A percentile compares a stretch with the other conserved stretches of the same genome.
phyloP scores from a whole-genome alignment of 2,329 filamentous ascomycete species.

The Tolypocladium tundrense region DNA sequence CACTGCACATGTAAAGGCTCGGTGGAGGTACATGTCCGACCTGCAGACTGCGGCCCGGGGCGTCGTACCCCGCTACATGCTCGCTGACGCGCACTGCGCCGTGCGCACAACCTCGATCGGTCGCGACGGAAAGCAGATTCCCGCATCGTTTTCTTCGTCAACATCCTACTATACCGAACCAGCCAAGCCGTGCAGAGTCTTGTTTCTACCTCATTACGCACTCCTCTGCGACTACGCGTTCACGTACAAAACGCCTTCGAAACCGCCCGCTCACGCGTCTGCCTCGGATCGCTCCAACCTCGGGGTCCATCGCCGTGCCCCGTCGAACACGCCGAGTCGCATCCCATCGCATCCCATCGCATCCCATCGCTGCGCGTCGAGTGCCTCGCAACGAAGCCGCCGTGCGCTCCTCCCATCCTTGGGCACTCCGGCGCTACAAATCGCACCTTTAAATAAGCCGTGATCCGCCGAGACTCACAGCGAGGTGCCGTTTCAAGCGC shows the following conservation, averaged over 20 bases:
- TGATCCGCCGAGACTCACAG: constrained; percentile 75
- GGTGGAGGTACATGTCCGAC: not conserved
- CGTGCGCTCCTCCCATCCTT: not conserved
- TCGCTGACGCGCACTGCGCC: constrained; percentile 9
- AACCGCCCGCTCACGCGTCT: constrained; percentile 8
- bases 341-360: not conserved
- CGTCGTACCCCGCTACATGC: not conserved
- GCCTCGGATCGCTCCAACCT: not conserved
- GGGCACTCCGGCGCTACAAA: constrained; percentile 22
- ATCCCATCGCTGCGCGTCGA: not conserved
- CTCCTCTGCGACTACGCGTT: too few relatives aligned
- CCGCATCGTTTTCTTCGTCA: not conserved
- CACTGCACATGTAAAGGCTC: not conserved
- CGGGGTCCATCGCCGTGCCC: not conserved
- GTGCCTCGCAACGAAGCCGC: not conserved
- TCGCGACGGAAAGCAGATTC: not conserved
- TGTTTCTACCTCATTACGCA: not conserved
- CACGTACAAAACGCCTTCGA: not conserved
- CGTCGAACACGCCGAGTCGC: not conserved
- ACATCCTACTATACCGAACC: not conserved
- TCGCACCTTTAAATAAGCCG: constrained; percentile 83
- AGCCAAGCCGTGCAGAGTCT: not conserved
- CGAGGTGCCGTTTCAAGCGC: constrained; percentile 65
- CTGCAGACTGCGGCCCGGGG: not conserved
- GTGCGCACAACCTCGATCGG: constrained; percentile 3